Base-by-base conservation (phyloP, 139 green algal genomes). In the Prasinococcaceae sp. region DNA sequence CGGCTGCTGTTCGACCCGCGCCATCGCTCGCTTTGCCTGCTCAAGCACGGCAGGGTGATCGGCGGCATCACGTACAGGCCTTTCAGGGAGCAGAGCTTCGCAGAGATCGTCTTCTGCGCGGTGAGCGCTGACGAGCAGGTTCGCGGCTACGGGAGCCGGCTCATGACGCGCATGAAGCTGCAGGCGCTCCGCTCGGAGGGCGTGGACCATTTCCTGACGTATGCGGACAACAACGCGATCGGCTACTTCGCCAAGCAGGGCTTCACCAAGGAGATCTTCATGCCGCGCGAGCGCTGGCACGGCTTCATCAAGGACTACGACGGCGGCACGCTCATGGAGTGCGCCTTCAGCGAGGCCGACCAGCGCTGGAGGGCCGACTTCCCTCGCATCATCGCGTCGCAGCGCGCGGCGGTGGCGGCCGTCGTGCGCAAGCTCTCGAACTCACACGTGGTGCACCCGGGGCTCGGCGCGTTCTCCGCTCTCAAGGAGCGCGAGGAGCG, bases 221-320 rank as follows among this genome's bases (percentile, higher is more conserved):
- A 98, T 50, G 90, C 90, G 2, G 90, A 98, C 77, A 98, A 98
- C 77, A 92, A 92, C 57, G 90, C 90, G 1, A 85, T 97, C 12
- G 90, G 90, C 0, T 98, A 98, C 76, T 98, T 98, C 47, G 39
- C 55, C 26, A 98, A 98, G 74, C 90, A 98, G 58, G 79, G 75
- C 16, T 96, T 95, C 72, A 94, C 86, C 1, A 86, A 82, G 32
- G 73, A 81, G 26, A 76, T 95, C 48, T 84, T 70, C 0, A 44
- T 93, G 50, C 54, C 74, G 8, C 35, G 50, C 17, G 58, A 67
- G 32, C 44, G 40, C 19, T 73, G 65, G 65, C 6, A 53, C 22
- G 64, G 64, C 16, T 97, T 76, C 70, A 97, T 97, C 68, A 97
- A 97, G 68, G 90, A 98, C 66, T 98, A 98, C 54, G 90, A 98